Conservation (phyloP, 768 basidiomycete species). For the Lentinula aciculospora region DNA sequence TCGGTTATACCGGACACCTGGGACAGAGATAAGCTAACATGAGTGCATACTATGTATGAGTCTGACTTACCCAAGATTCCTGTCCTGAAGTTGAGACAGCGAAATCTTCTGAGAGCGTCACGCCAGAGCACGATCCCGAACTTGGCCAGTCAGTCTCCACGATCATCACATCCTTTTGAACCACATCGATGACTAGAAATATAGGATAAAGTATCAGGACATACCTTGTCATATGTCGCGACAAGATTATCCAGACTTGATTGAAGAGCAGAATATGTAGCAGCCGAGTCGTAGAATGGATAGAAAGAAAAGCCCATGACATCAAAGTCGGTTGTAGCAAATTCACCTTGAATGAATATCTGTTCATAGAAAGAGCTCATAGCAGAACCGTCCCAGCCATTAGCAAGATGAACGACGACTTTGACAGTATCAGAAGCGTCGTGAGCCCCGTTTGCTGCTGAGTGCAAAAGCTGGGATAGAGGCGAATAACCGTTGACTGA, state of each 20-base stretch:
- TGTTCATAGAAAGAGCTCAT: slow-evolving; percentile 44
- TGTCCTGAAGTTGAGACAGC: slow-evolving; percentile 43
- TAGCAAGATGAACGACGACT: slow-evolving; percentile 56
- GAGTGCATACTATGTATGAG: background rate
- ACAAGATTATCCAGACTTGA: slow-evolving; percentile 46
- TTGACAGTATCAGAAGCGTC: slow-evolving; percentile 35
- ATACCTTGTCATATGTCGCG: slow-evolving; percentile 44
- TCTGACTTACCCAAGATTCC: slow-evolving; percentile 35
- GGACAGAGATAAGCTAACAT: background rate
- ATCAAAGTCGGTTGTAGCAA: slow-evolving; percentile 46
- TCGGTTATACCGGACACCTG: slow-evolving; percentile 34
- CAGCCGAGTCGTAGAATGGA: slow-evolving; percentile 55
- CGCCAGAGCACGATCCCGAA: slow-evolving; percentile 30
- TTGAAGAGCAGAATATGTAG: slow-evolving; percentile 44
- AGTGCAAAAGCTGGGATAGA: slow-evolving; percentile 55
- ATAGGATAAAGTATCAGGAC: no score
- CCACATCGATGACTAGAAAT: no score
- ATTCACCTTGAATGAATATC: slow-evolving; percentile 48
- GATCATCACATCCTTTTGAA: slow-evolving; percentile 41
- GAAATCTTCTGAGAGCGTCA: slow-evolving; percentile 20
- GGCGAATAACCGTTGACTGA: slow-evolving; percentile 46
- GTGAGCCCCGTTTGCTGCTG: slow-evolving; percentile 48
- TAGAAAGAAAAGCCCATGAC: slow-evolving; percentile 63
- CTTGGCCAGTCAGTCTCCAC: slow-evolving; percentile 65
- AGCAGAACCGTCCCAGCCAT: slow-evolving; percentile 49